Percentiles rank a stretch among this genome's conserved stretches.
Evolutionary conservation across 805 yeast genomes (phyloP).

Genomic region (Wickerhamomyces rabaulensis): DNA sequence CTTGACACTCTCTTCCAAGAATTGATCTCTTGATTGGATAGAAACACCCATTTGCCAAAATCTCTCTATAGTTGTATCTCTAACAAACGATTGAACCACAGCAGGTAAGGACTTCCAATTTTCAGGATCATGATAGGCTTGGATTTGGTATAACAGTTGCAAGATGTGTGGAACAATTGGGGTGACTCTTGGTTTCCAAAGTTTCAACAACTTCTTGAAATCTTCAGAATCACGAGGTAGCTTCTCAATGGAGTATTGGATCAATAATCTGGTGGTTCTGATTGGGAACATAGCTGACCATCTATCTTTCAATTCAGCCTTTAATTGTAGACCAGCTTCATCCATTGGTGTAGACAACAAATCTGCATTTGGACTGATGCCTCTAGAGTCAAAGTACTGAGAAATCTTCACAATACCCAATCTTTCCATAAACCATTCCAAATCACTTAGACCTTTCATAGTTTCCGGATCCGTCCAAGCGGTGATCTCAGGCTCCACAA

Average conservation of each 20-base stretch:
- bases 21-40: constrained; percentile 87
- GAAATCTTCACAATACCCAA: constrained; percentile 93
- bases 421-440: constrained; percentile 98
- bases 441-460: constrained; percentile 79
- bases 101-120: constrained; percentile 86
- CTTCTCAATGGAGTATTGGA: constrained; percentile 93
- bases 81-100: constrained; percentile 90
- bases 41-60: constrained; percentile 99
- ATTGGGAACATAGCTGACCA: constrained; percentile 96
- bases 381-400: constrained; percentile 77
- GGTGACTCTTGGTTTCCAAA: constrained; percentile 92
- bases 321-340: constrained; percentile 74
- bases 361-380: constrained; percentile 72
- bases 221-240: constrained; percentile 75
- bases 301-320: constrained; percentile 74
- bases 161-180: constrained; percentile 90
- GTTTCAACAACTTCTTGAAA: constrained; percentile 53
- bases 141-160: constrained; percentile 83
- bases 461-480: constrained; percentile 94
- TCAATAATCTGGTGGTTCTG: constrained; percentile 88
- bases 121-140: constrained; percentile 88
- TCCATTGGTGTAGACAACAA: constrained; percentile 81
- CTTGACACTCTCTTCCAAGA: constrained; percentile 87
- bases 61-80: constrained; percentile 82
- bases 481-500: constrained; percentile 88